These are phyloP conservation scores for Mycena kentingensis DNA, from an alignment of 768 basidiomycete genomes.

Conservation along the genomic window DNA sequence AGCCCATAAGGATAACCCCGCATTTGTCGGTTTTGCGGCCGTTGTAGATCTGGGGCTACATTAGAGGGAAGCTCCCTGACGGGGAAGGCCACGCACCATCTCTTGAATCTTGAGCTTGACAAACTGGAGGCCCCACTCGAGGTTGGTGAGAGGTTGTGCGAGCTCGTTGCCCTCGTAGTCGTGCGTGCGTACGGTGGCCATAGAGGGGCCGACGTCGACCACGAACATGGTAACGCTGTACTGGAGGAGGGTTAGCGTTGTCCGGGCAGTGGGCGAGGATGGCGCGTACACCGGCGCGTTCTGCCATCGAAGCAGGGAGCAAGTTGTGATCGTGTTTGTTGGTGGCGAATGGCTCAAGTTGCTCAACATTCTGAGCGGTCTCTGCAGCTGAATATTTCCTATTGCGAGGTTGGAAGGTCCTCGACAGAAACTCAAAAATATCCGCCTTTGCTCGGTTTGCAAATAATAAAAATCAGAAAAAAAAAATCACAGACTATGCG, in stretches of 20 bases:
- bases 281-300: constrained; percentile 72
- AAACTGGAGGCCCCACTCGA: constrained; percentile 83
- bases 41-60: constrained; percentile 70
- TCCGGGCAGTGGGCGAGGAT: constrained; percentile 1
- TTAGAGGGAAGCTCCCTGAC: neutral
- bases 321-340: constrained; percentile 34
- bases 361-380: too few species aligned
- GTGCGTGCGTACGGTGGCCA: constrained; percentile 66
- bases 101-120: constrained; percentile 91
- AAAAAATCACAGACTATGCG: too few species aligned
- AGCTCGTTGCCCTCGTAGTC: constrained; percentile 54
- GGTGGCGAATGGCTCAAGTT: too few species aligned
- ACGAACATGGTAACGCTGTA: constrained; percentile 89
- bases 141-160: constrained; percentile 66
- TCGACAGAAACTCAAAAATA: too few species aligned
- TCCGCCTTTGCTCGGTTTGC: too few species aligned
- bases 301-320: constrained; percentile 72
- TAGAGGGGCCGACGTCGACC: constrained; percentile 84
- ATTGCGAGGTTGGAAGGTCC: too few species aligned
- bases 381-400: too few species aligned
- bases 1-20: constrained; percentile 87
- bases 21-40: constrained; percentile 93
- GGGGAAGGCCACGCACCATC: constrained; percentile 57
- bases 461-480: too few species aligned
- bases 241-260: constrained; percentile 41